These are phyloP conservation scores for Pyrenophora graminea DNA, from an alignment of 2,329 filamentous ascomycete genomes.

Conservation along the genomic window DNA sequence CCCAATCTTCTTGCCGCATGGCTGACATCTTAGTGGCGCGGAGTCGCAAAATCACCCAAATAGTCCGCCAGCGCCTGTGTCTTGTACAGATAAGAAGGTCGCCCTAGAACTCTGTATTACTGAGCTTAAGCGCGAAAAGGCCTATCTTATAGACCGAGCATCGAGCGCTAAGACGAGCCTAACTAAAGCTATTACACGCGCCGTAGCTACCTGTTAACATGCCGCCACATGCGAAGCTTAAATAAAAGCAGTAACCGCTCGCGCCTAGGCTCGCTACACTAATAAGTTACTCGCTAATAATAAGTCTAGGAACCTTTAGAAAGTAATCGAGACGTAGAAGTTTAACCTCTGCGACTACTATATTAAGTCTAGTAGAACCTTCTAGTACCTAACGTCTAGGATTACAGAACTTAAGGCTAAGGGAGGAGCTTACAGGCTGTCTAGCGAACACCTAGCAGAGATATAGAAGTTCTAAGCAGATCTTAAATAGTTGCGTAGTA, in stretches of 20 bases:
- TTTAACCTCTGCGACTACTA: not conserved
- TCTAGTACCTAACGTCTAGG: not conserved
- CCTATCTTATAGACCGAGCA: not conserved
- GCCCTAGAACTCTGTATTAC: conserved; percentile 2
- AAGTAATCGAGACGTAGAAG: not conserved
- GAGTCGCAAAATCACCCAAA: conserved; percentile 22
- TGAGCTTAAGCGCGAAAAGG: not conserved
- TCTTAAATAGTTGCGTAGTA: not conserved
- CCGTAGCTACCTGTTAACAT: not conserved
- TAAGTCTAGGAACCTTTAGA: conserved; percentile 1
- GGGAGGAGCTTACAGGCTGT: not conserved
- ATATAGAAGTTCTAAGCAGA: not conserved
- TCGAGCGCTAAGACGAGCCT: not conserved
- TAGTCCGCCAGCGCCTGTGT: not conserved
- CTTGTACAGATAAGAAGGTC: not conserved
- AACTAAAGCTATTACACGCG: not conserved
- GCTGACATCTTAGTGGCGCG: conserved; percentile 50
- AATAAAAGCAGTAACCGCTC: not conserved
- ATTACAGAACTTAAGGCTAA: not conserved
- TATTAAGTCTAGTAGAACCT: not conserved
- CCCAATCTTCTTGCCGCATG: conserved; percentile 37
- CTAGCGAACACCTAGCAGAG: not conserved
- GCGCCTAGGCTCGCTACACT: conserved; percentile 8
- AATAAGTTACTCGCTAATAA: conserved; percentile 11
- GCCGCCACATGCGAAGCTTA: not conserved